phyloP scores from a whole-genome alignment of 345 rosid genomes.

The Jatropha curcas region DNA sequence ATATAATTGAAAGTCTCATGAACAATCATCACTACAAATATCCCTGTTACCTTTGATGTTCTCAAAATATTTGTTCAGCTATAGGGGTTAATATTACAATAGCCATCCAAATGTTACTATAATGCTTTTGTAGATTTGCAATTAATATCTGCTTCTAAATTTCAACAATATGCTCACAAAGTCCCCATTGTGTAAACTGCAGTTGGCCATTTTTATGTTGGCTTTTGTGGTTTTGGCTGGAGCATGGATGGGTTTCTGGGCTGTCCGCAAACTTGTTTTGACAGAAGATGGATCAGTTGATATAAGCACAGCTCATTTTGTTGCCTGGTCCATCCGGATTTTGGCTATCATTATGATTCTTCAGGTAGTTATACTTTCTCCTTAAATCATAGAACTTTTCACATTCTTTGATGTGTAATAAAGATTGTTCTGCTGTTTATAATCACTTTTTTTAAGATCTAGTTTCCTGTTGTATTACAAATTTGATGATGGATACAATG shows the following conservation, averaged over 20 bases:
- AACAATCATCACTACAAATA: background rate
- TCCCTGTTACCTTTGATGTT: background rate
- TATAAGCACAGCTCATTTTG: conserved; percentile 63
- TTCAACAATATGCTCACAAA: background rate
- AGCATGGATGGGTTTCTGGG: conserved; percentile 98
- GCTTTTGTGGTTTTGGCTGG: conserved; percentile 73
- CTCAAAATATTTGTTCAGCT: background rate
- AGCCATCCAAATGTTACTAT: background rate
- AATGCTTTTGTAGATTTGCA: background rate
- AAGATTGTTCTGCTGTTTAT: background rate
- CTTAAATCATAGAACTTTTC: background rate
- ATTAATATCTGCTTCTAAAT: background rate
- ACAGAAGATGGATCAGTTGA: conserved; percentile 87
- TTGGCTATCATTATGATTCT: conserved; percentile 67
- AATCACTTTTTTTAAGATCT: background rate
- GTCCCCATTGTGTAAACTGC: conserved; percentile 20
- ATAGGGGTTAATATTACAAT: background rate
- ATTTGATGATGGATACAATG: conserved; percentile 11
- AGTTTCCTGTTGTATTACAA: conserved; percentile 1
- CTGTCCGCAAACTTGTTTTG: conserved; percentile 74
- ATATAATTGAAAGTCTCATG: background rate
- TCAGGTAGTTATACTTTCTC: conserved; percentile 51
- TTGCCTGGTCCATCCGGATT: conserved; percentile 77
- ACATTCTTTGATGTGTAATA: background rate
- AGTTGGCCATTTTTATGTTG: conserved; percentile 74